Base-by-base conservation (phyloP, 805 yeast species). In the Lipomyces yamadae region DNA sequence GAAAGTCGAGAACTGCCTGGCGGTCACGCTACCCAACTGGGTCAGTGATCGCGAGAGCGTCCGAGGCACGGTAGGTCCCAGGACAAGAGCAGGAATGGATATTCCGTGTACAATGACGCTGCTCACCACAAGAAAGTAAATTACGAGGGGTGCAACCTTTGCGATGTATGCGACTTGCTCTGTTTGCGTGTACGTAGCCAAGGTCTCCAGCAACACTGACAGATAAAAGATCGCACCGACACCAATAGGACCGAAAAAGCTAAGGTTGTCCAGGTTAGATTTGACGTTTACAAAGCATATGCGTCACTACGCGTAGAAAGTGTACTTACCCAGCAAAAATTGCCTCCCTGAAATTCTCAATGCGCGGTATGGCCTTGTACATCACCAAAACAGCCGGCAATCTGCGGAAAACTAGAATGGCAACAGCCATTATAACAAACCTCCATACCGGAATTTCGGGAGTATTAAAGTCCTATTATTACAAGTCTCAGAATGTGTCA, bases 101-200 rank as follows among this genome's bases (percentile, higher is more conserved):
- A 75, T n/a, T 2, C 96, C 96, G 76, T 90, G 96, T 18, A 89
- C 90, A 32, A 89, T 78, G 69, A 90, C 87, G 0, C 94, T 89
- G 0, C 88, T 82, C 1, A 90, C 81, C 57, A 90, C 87, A 67
- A 88, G 80, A 73, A 90, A 90, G 59, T 90, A 87, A 0, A 87
- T 86, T 13, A 88, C 81, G 0, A 92, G 92, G 89, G 91, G 86
- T 55, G 88, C 79, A 15, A 81, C 74, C 0, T 85, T 81, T 45
- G 85, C 79, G 15, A 88, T 74, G 72, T 82, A 86, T 73, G 58
- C 50, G 15, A 68, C 61, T 1, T 61, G 60, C 11, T 56, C 37
- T 7, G 69, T 35, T n/a, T 55, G 58, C 15, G 48, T 42, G 35
- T 55, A 66, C 29, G 57, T 33, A 4, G 42, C 64, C 45, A 66